phyloP scores from a whole-genome alignment of 345 rosid species.

The Sisymbrium irio region DNA sequence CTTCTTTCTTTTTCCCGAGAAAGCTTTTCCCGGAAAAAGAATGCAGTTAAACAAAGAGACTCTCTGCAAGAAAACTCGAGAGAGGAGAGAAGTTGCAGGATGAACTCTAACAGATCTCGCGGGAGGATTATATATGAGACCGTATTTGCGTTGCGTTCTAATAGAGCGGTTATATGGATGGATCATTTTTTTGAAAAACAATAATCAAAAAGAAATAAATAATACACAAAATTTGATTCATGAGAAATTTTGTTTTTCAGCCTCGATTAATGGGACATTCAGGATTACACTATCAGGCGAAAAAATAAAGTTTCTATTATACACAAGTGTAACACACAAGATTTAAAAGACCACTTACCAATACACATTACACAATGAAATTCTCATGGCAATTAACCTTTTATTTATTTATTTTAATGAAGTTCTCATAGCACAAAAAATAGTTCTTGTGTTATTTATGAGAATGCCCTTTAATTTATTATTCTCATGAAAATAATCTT shows the following conservation, averaged over 20 bases:
- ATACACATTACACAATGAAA: background rate
- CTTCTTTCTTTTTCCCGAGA: background rate
- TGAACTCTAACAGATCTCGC: background rate
- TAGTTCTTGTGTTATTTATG: background rate
- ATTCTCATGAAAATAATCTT: background rate
- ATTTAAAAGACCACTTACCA: background rate
- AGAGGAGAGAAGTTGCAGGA: background rate
- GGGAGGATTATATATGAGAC: background rate
- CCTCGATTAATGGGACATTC: background rate
- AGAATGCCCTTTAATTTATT: background rate
- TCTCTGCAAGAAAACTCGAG: slow-evolving; percentile 5
- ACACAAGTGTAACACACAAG: too few relatives aligned
- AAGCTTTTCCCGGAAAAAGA: background rate
- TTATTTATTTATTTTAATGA: background rate
- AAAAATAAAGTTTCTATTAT: background rate
- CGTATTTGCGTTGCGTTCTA: background rate
- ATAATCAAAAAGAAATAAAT: background rate
- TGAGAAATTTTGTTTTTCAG: background rate
- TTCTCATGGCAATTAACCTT: background rate
- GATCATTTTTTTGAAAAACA: background rate
- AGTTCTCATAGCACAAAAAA: background rate
- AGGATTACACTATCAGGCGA: too few relatives aligned
- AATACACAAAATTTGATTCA: background rate
- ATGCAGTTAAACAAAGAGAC: slow-evolving; percentile 1
- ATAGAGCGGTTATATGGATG: too few relatives aligned